Percentiles rank a stretch among this genome's conserved stretches.
phyloP scores from a whole-genome alignment of 306 rosid genomes.

The Prunus campanulata region DNA sequence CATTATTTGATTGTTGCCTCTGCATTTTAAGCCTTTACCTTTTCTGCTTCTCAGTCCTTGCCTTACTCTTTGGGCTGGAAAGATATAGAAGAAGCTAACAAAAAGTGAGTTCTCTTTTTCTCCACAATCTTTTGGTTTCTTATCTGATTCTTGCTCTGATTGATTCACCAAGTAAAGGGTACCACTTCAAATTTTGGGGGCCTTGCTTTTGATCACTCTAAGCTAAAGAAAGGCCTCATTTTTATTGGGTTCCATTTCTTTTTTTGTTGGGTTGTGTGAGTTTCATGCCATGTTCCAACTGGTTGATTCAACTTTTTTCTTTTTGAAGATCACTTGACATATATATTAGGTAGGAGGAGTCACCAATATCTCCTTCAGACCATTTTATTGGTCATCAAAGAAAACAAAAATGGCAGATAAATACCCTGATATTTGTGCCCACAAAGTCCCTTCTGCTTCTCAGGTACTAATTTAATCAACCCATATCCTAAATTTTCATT shows the following conservation, averaged over 20 bases:
- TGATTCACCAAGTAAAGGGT: background rate
- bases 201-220: no score
- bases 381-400: background rate
- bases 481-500: background rate
- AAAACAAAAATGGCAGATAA: conserved; percentile 40
- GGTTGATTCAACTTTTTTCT: conserved; percentile 27
- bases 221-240: background rate
- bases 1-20: background rate
- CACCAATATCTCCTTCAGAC: background rate
- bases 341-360: no score
- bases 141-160: background rate
- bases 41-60: background rate
- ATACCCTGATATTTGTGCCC: conserved; percentile 47
- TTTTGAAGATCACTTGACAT: no score
- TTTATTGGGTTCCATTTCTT: background rate
- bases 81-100: background rate
- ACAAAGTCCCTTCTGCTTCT: conserved; percentile 55
- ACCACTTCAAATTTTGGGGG: background rate
- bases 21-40: background rate
- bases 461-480: conserved; percentile 46
- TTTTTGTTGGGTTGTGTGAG: background rate
- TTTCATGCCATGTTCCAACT: conserved; percentile 7
- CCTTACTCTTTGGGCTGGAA: background rate
- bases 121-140: background rate
- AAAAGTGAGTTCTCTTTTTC: background rate